A percentile compares a stretch with the other conserved stretches of the same genome.
phyloP scores from a whole-genome alignment of 2,329 filamentous ascomycete species.

The Cordyceps farinosa region DNA sequence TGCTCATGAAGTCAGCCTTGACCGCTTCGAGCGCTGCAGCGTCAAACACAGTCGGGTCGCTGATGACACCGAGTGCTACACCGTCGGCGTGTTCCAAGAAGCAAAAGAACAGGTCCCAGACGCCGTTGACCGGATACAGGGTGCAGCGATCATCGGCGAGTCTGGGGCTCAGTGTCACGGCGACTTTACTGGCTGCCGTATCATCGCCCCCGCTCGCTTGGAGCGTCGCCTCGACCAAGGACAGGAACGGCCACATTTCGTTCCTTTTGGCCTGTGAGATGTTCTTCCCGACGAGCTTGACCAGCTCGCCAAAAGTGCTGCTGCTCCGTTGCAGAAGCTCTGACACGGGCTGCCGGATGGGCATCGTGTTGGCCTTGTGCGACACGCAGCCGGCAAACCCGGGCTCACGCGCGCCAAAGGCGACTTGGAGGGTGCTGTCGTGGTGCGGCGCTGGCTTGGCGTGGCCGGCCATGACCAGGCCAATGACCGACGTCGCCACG shows the following conservation, averaged over 20 bases:
- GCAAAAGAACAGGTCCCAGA: conserved; percentile 13
- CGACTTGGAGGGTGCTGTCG: background rate
- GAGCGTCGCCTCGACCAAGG: background rate
- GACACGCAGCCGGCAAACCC: conserved; percentile 1
- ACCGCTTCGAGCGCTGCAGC: background rate
- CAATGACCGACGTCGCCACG: background rate
- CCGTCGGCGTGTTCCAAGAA: conserved; percentile 3
- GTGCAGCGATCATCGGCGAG: conserved; percentile 1
- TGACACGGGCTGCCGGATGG: background rate
- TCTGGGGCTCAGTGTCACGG: background rate
- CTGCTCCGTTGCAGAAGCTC: background rate
- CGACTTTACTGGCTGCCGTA: background rate
- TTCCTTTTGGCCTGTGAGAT: conserved; percentile 3
- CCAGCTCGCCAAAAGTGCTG: background rate
- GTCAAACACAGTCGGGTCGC: background rate
- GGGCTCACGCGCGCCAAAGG: background rate
- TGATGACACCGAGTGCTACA: conserved; percentile 4
- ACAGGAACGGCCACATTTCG: conserved; percentile 2
- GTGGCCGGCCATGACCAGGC: conserved; percentile 2
- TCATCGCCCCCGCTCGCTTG: background rate
- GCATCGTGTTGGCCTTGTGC: conserved; percentile 11
- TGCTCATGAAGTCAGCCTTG: background rate
- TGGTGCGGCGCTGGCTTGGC: background rate
- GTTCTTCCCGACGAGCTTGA: background rate
- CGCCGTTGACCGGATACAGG: conserved; percentile 5